phyloP scores from a whole-genome alignment of 495 filamentous ascomycete species.

The Penicillium pulvis region DNA sequence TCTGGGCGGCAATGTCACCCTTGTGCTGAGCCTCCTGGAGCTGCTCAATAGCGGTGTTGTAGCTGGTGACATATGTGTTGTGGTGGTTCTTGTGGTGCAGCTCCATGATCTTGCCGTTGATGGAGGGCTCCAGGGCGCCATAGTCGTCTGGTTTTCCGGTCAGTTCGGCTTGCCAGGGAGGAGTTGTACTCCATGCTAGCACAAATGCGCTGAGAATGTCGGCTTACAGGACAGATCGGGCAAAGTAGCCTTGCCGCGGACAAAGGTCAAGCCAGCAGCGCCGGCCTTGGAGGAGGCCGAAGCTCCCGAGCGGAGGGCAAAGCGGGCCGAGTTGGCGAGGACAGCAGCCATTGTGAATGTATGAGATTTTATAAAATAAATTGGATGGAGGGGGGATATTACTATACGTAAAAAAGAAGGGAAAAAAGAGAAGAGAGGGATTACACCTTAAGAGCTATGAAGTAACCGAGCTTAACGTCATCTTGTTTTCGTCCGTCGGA shows the following conservation, averaged over 20 bases:
- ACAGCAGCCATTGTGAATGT: conserved; percentile 59
- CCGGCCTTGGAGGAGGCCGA: conserved; percentile 54
- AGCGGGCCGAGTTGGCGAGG: conserved; percentile 54
- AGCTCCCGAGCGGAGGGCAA: conserved; percentile 56
- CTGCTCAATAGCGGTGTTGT: conserved; percentile 62
- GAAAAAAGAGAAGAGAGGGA: conserved; percentile 8
- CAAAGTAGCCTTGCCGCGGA: conserved; percentile 85
- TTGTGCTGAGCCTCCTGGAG: conserved; percentile 56
- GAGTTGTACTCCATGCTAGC: background rate
- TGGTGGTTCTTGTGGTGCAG: conserved; percentile 73
- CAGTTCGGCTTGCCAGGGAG: background rate
- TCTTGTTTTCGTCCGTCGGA: conserved; percentile 31
- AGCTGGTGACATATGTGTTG: conserved; percentile 69
- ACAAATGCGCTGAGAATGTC: background rate
- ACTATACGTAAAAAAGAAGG: conserved; percentile 8
- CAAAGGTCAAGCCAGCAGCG: conserved; percentile 70
- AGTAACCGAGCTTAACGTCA: conserved; percentile 37
- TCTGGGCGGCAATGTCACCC: conserved; percentile 63
- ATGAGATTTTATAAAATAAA: conserved; percentile 4
- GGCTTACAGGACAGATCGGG: conserved; percentile 89
- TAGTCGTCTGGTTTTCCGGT: conserved; percentile 65
- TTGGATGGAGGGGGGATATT: conserved; percentile 8
- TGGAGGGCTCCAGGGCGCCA: conserved; percentile 88
- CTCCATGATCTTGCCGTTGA: conserved; percentile 99
- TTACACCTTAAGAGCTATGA: conserved; percentile 24